These are phyloP conservation scores for Alternaria conjuncta DNA, from an alignment of 2,329 filamentous ascomycete genomes.

Conservation along the genomic window DNA sequence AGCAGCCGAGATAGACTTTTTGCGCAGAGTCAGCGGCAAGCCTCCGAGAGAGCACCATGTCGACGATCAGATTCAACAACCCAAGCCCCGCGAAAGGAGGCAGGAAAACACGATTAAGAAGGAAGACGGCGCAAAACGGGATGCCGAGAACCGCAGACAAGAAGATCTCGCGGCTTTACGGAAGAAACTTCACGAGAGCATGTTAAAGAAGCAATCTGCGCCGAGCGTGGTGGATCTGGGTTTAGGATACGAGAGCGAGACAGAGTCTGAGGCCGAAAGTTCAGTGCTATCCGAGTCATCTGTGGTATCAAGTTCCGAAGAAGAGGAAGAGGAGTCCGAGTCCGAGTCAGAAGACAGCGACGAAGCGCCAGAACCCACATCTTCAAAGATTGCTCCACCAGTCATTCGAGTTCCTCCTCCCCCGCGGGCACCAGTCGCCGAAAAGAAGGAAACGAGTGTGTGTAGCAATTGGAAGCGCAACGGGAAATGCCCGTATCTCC, in stretches of 20 bases:
- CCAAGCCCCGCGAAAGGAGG: conserved; percentile 3
- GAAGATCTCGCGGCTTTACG: conserved; percentile 44
- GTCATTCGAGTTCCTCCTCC: conserved; percentile 22
- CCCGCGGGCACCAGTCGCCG: conserved; percentile 4
- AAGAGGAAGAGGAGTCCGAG: conserved; percentile 28
- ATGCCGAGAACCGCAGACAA: conserved; percentile 3
- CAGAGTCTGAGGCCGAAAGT: conserved; percentile 29
- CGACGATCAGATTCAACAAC: neutral
- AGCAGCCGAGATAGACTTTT: conserved; percentile 49
- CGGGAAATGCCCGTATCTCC: conserved; percentile 37
- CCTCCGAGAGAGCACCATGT: conserved; percentile 7
- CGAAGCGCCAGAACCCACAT: conserved; percentile 45
- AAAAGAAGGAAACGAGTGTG: conserved; percentile 15
- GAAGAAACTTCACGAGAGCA: conserved; percentile 43
- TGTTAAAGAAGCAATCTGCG: conserved; percentile 24
- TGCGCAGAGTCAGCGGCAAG: conserved; percentile 35
- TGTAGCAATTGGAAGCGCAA: conserved; percentile 34
- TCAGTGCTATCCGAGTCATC: conserved; percentile 38
- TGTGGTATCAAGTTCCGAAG: conserved; percentile 43
- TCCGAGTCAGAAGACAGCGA: conserved; percentile 28
- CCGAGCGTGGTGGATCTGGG: conserved; percentile 32
- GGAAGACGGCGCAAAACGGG: neutral
- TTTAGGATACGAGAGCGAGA: conserved; percentile 41
- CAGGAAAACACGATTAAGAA: neutral
- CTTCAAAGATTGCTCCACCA: conserved; percentile 42